Conservation (phyloP, 1,139 yeast genomes). For the Debaryomycetaceae sp. region DNA sequence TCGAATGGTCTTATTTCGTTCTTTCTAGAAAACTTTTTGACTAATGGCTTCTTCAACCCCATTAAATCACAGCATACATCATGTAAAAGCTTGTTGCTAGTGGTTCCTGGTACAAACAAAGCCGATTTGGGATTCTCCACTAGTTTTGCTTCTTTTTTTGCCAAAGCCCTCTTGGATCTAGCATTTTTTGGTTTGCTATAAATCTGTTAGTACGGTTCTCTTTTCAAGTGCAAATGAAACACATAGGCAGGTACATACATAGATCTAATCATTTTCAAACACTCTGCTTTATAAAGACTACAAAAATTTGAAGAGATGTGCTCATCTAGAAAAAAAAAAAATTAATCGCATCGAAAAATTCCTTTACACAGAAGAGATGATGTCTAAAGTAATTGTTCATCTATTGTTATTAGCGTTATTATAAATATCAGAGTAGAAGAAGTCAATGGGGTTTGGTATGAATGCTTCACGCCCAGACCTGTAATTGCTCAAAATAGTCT, state of each 20-base stretch:
- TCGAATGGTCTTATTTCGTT: conserved; percentile 92
- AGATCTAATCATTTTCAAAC: conserved; percentile 56
- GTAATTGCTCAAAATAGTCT: conserved; percentile 47
- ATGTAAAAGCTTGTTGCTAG: conserved; percentile 74
- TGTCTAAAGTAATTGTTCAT: too few species aligned
- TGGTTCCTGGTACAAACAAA: conserved; percentile 85
- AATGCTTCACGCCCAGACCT: conserved; percentile 42
- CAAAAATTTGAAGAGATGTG: not conserved
- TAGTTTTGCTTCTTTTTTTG: conserved; percentile 81
- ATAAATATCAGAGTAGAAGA: too few species aligned
- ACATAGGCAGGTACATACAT: conserved; percentile 36
- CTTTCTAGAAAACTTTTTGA: conserved; percentile 82
- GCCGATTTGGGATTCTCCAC: conserved; percentile 91
- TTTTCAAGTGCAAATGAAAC: not conserved
- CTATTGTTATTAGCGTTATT: too few species aligned
- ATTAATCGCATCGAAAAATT: not conserved
- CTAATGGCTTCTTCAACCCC: conserved; percentile 88
- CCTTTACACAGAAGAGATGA: not conserved
- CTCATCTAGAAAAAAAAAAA: not conserved
- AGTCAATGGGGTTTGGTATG: too few species aligned
- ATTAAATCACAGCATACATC: conserved; percentile 88
- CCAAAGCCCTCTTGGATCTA: conserved; percentile 91
- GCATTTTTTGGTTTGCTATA: conserved; percentile 77
- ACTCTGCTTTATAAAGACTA: not conserved
- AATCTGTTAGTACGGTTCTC: conserved; percentile 5